A percentile compares a stretch with the other conserved stretches of the same genome.
phyloP scores from a whole-genome alignment of 2,329 filamentous ascomycete genomes.

The Fusarium multiceps region DNA sequence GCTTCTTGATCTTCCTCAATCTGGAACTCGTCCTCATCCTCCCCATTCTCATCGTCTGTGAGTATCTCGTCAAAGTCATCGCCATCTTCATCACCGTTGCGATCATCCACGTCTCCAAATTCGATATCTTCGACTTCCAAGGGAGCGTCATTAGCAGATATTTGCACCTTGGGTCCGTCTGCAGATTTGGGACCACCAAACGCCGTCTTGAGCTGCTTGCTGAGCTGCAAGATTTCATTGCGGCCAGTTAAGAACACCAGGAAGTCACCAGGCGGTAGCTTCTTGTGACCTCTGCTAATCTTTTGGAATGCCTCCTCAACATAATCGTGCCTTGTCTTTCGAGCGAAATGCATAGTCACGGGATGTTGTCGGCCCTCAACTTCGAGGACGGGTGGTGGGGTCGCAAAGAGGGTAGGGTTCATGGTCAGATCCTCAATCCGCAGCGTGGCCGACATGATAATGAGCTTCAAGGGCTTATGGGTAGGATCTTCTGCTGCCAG shows the following conservation, averaged over 20 bases:
- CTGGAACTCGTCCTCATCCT: constrained; percentile 74
- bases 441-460: constrained; percentile 98
- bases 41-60: constrained; percentile 68
- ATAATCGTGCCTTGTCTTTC: constrained; percentile 86
- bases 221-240: constrained; percentile 88
- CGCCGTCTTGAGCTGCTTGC: constrained; percentile 78
- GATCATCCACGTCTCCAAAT: constrained; percentile 76
- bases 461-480: constrained; percentile 84
- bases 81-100: constrained; percentile 68
- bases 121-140: constrained; percentile 90
- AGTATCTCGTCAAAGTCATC: constrained; percentile 70
- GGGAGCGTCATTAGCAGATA: constrained; percentile 81
- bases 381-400: constrained; percentile 83
- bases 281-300: constrained; percentile 86
- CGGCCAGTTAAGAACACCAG: constrained; percentile 95
- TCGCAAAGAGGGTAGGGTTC: constrained; percentile 82
- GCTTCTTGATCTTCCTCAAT: constrained; percentile 71
- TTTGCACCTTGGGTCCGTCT: constrained; percentile 74
- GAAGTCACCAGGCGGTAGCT: constrained; percentile 89
- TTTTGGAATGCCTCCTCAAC: constrained; percentile 91
- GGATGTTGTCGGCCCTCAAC: constrained; percentile 92
- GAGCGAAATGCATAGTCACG: constrained; percentile 89
- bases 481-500: constrained; percentile 77
- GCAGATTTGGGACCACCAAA: constrained; percentile 68
- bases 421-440: constrained; percentile 90